Conservation (phyloP, 129 eudicot species). For the Ambrosia artemisiifolia region DNA sequence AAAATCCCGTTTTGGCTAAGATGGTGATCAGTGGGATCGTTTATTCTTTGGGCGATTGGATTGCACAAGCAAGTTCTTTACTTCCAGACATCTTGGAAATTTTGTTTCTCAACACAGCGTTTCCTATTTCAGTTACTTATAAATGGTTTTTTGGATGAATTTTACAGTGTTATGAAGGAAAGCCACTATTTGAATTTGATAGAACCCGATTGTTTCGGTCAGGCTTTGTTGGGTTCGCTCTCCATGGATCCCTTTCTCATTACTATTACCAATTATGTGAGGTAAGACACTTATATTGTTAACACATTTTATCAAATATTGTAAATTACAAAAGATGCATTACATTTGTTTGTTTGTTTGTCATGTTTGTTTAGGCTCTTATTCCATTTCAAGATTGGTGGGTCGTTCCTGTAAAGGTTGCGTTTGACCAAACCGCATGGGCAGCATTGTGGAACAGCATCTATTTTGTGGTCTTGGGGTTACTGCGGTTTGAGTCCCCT, state of each 20-base stretch:
- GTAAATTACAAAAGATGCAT: not conserved
- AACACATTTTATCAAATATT: not conserved
- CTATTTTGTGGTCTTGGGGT: conserved; percentile 65
- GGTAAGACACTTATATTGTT: conserved; percentile 37
- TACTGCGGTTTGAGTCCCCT: conserved; percentile 85
- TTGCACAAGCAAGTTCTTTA: conserved; percentile 63
- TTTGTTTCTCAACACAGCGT: not conserved
- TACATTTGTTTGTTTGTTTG: not conserved
- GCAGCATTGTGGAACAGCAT: conserved; percentile 94
- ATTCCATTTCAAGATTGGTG: conserved; percentile 91
- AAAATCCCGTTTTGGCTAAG: conserved; percentile 81
- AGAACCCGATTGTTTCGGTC: conserved; percentile 83
- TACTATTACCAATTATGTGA: conserved; percentile 90
- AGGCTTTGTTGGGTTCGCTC: conserved; percentile 88
- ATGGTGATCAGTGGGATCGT: conserved; percentile 94
- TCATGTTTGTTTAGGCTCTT: conserved; percentile 49
- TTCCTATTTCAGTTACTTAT: not conserved
- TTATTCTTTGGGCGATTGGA: conserved; percentile 94
- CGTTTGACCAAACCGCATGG: conserved; percentile 91
- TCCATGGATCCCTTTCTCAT: conserved; percentile 98
- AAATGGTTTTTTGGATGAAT: not conserved
- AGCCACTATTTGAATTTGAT: conserved; percentile 89
- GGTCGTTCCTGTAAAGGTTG: conserved; percentile 89
- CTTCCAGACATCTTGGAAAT: not conserved
- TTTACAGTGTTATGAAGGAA: conserved; percentile 88